phyloP scores from a whole-genome alignment of 495 filamentous ascomycete genomes.

The Recurvomyces mirabilis region DNA sequence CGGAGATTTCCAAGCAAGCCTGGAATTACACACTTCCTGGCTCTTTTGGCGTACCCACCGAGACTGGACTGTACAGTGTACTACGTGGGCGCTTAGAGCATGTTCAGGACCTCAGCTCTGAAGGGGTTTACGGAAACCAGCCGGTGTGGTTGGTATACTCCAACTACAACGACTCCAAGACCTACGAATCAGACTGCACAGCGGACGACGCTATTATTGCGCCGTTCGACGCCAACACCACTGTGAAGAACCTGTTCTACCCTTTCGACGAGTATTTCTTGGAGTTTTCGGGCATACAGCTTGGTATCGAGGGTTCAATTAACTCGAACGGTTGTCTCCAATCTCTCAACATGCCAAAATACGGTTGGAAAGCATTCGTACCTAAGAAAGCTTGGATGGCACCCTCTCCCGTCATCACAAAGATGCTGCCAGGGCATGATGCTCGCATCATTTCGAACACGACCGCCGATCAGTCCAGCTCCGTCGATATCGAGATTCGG shows the following conservation, averaged over 20 bases:
- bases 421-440: slow-evolving; percentile 56
- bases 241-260: slow-evolving; percentile 57
- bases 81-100: slow-evolving; percentile 39
- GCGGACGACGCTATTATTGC: slow-evolving; percentile 41
- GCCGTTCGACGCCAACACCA: slow-evolving; percentile 44
- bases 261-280: slow-evolving; percentile 48
- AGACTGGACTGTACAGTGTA: slow-evolving; percentile 59
- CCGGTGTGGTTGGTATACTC: slow-evolving; percentile 58
- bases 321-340: slow-evolving; percentile 47
- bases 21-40: slow-evolving; percentile 41
- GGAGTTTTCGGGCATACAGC: slow-evolving; percentile 25
- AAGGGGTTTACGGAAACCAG: slow-evolving; percentile 37
- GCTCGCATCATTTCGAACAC: slow-evolving; percentile 43
- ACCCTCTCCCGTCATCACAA: slow-evolving; percentile 56
- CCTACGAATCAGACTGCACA: slow-evolving; percentile 52
- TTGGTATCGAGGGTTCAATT: slow-evolving; percentile 36
- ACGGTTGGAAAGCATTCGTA: slow-evolving; percentile 54
- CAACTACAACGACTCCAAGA: slow-evolving; percentile 46
- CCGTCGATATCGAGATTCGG: slow-evolving; percentile 41
- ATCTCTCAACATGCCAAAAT: slow-evolving; percentile 43
- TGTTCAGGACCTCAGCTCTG: slow-evolving; percentile 40
- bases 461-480: slow-evolving; percentile 34
- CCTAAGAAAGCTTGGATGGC: slow-evolving; percentile 38
- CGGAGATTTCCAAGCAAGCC: slow-evolving; percentile 50
- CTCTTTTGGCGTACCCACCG: slow-evolving; percentile 44